A percentile compares a stretch with the other conserved stretches of the same genome.
phyloP scores from a whole-genome alignment of 108 stramenopile genomes.

The Cyclotella kingstonii region DNA sequence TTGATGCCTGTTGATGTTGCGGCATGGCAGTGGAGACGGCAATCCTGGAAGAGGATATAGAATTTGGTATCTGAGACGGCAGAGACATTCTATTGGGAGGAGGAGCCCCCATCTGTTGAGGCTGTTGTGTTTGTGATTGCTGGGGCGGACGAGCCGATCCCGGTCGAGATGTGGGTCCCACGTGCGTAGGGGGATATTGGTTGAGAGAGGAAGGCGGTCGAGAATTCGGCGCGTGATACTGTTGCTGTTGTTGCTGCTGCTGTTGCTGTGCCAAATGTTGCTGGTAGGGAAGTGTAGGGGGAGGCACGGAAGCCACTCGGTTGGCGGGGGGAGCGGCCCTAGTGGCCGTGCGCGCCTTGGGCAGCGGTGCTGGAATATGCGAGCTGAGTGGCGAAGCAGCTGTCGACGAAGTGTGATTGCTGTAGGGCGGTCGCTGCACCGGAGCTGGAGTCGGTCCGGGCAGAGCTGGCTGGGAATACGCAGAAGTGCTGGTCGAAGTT shows the following conservation, averaged over 20 bases:
- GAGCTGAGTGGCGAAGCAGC: not conserved
- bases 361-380: constrained; percentile 25
- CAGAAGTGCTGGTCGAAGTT: not conserved
- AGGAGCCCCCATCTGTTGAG: too few species aligned
- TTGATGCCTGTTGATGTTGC: too few species aligned
- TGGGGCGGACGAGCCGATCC: too few species aligned
- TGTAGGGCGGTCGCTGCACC: constrained; percentile 3
- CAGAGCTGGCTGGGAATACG: not conserved
- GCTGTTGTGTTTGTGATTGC: too few species aligned
- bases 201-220: not conserved
- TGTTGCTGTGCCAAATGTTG: constrained; percentile 18
- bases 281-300: not conserved
- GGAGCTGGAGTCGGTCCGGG: not conserved
- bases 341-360: constrained; percentile 18
- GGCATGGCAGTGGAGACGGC: too few species aligned
- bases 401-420: not conserved
- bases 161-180: too few species aligned
- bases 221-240: not conserved
- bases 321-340: constrained; percentile 22
- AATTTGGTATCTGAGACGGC: too few species aligned
- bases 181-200: not conserved
- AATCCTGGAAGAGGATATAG: too few species aligned
- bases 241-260: constrained; percentile 14
- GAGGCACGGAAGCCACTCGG: constrained; percentile 23
- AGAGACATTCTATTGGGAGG: too few species aligned